Evolutionary conservation across 148 eudicot genomes (phyloP).

Genomic region (Limonium bicolor): DNA sequence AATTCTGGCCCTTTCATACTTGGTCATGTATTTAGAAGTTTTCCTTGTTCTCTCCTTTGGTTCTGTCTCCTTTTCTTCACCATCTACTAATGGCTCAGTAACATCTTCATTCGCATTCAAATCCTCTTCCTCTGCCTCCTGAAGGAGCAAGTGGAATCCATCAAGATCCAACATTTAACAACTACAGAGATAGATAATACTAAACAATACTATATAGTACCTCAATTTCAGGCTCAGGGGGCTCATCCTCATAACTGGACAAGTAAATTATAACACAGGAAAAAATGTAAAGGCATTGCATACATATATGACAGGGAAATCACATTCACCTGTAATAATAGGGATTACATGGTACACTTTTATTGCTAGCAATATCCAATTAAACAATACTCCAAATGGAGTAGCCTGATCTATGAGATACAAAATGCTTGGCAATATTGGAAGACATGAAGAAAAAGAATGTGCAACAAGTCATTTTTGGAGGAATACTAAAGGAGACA

Average conservation of each 20-base stretch:
- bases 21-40: constrained; percentile 82
- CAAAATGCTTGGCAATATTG: too few species aligned
- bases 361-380: too few species aligned
- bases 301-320: too few species aligned
- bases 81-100: constrained; percentile 49
- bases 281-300: too few species aligned
- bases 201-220: constrained; percentile 2
- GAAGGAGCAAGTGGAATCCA: neutral
- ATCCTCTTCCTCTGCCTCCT: constrained; percentile 64
- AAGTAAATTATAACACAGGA: too few species aligned
- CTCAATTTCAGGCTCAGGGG: constrained; percentile 34
- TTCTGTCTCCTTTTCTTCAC: constrained; percentile 49
- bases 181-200: neutral
- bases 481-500: too few species aligned
- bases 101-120: constrained; percentile 44
- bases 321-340: too few species aligned
- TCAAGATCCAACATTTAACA: neutral
- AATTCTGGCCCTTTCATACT: constrained; percentile 42
- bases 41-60: constrained; percentile 50
- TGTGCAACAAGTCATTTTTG: too few species aligned
- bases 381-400: too few species aligned
- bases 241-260: constrained; percentile 40
- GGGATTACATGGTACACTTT: too few species aligned
- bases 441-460: too few species aligned
- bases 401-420: too few species aligned